Evolutionary conservation across 2,329 filamentous ascomycete genomes (phyloP).

Genomic region (Arthrobotrys musiformis): DNA sequence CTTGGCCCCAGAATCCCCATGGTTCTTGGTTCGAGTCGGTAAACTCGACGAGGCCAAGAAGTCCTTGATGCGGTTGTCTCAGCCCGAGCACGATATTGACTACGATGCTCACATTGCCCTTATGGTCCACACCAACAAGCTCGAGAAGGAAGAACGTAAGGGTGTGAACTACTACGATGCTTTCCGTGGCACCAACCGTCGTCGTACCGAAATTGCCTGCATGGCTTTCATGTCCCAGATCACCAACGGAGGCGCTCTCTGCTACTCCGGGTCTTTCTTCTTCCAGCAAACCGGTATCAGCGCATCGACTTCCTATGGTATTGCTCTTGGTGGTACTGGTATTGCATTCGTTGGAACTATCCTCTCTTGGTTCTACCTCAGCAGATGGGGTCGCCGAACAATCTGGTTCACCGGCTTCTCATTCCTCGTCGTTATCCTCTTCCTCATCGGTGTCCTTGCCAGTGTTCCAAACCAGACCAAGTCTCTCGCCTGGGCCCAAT

Average conservation of each 20-base stretch:
- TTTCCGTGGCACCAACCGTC: slow-evolving; percentile 80
- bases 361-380: slow-evolving; percentile 65
- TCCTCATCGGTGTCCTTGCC: slow-evolving; percentile 65
- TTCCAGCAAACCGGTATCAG: slow-evolving; percentile 65
- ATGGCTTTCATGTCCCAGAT: slow-evolving; percentile 65
- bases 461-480: slow-evolving; percentile 62
- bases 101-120: slow-evolving; percentile 87
- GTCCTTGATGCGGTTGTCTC: slow-evolving; percentile 73
- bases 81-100: slow-evolving; percentile 77
- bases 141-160: slow-evolving; percentile 72
- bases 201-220: slow-evolving; percentile 79
- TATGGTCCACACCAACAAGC: slow-evolving; percentile 88
- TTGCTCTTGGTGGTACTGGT: slow-evolving; percentile 64
- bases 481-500: slow-evolving; percentile 63
- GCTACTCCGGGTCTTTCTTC: slow-evolving; percentile 66
- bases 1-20: slow-evolving; percentile 74
- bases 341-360: slow-evolving; percentile 65
- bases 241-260: slow-evolving; percentile 63
- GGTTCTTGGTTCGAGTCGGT: slow-evolving; percentile 77
- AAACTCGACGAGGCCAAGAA: slow-evolving; percentile 73
- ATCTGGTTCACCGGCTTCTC: slow-evolving; percentile 64
- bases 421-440: slow-evolving; percentile 63
- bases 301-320: slow-evolving; percentile 62
- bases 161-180: slow-evolving; percentile 78
- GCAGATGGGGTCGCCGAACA: slow-evolving; percentile 63